Base-by-base conservation (phyloP, 1,139 yeast species). In the Zygotorulaspora mrakii region DNA sequence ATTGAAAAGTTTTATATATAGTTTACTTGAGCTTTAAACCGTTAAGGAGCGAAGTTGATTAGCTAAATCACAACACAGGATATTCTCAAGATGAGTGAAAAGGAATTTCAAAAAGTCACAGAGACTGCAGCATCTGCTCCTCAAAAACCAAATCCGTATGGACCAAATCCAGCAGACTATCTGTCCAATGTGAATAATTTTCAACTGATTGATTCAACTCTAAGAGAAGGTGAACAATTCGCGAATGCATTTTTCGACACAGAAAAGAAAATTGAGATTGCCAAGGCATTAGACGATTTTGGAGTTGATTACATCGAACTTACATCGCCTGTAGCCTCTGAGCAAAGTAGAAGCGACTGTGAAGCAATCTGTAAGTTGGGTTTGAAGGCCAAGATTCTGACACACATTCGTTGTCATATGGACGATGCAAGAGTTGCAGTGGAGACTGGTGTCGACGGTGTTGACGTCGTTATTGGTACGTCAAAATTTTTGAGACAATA, bases 311-410 rank as follows among this genome's bases (percentile, higher is more conserved):
- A 91, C 71, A 91, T 91, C 54, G 98, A 91, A 69, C 76, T 91
- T 63, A 91, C 97, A 22, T 88, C 96, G 2, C 98, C 98, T 16
- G 97, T 94, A 40, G 97, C 97, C 36, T 81, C 94, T 43, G 97
- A 91, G 68, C 97, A 91, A 70, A 80, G 91, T 47, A 78, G 94
- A 66, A 70, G 65, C 54, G 98, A 91, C 68, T 89, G 97, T 73
- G 96, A 91, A 70, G 97, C 96, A 46, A 91, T 91, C 55, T 91
- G 97, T 75, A 89, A 91, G 73, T 76, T 91, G 54, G 97, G 97
- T 3, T 79, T 91, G 64, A 88, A 85, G 71, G 94, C 97, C 51
- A 91, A 91, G 73, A 87, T 89, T 50, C 76, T 89, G 57, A 76
- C 82, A 20, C 96, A 89, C 65, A 89, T 89, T 57, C 80, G 96